Evolutionary conservation across 139 green algal genomes (phyloP).

Genomic region (Pycnococcus provasolii): DNA sequence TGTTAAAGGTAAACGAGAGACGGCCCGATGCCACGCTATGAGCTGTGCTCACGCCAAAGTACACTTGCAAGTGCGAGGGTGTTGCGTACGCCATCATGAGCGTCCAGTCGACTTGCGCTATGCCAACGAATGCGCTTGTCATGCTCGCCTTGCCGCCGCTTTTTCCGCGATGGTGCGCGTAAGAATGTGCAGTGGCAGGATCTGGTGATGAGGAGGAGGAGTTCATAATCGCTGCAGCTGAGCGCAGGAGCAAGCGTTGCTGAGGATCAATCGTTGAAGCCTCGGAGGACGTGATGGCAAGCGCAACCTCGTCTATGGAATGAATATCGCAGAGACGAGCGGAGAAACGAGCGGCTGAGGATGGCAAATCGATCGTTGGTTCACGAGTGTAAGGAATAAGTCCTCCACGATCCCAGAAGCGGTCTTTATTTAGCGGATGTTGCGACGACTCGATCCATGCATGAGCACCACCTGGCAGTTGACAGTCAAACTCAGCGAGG

Average conservation of each 20-base stretch:
- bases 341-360: no score
- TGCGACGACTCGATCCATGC: no score
- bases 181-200: not conserved
- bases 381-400: no score
- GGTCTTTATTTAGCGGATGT: no score
- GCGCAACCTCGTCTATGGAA: no score
- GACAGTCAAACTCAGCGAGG: no score
- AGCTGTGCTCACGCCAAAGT: constrained; percentile 2
- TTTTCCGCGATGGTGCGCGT: not conserved
- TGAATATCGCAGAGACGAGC: no score
- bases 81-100: not conserved
- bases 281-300: not conserved
- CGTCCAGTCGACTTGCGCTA: constrained; percentile 33
- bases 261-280: constrained; percentile 10
- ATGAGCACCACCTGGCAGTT: no score
- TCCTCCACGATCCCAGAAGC: no score
- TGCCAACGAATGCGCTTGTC: constrained; percentile 24
- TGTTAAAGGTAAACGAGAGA: constrained; percentile 14
- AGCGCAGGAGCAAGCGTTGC: constrained; percentile 8
- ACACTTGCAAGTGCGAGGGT: not conserved
- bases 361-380: no score
- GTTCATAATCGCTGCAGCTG: no score
- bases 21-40: constrained; percentile 30
- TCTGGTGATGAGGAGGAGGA: not conserved
- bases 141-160: not conserved